These are phyloP conservation scores for Talaromyces sp. DNA, from an alignment of 2,329 filamentous ascomycete genomes.

Conservation along the genomic window DNA sequence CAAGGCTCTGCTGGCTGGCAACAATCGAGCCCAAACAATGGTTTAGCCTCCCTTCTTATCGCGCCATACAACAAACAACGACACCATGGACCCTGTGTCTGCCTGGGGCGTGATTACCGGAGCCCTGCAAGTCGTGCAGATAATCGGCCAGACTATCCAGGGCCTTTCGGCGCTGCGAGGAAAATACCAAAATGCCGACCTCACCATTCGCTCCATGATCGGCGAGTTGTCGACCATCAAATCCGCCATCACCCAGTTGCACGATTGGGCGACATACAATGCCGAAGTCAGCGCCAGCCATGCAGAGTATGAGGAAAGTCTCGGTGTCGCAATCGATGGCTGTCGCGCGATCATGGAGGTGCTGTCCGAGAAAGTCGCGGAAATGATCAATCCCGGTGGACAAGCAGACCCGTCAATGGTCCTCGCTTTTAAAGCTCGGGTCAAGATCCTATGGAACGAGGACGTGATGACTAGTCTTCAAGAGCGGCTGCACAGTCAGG, in stretches of 20 bases:
- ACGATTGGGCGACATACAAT: slow-evolving; percentile 27
- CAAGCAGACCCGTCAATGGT: slow-evolving; percentile 12
- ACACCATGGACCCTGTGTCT: slow-evolving; percentile 28
- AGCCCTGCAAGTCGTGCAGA: slow-evolving; percentile 27
- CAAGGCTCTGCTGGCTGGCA: background rate
- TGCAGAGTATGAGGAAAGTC: slow-evolving; percentile 21
- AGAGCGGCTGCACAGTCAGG: slow-evolving; percentile 29
- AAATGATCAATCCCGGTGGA: slow-evolving; percentile 17
- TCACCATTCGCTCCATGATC: slow-evolving; percentile 32
- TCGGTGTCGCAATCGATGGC: slow-evolving; percentile 30
- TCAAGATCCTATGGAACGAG: slow-evolving; percentile 32
- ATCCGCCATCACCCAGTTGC: slow-evolving; percentile 29
- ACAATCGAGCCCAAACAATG: background rate
- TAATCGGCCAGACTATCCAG: slow-evolving; percentile 27
- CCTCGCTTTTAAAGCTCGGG: slow-evolving; percentile 20
- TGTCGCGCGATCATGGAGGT: slow-evolving; percentile 31
- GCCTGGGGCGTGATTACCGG: slow-evolving; percentile 29
- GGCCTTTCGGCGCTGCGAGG: slow-evolving; percentile 27
- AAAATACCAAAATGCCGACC: slow-evolving; percentile 31
- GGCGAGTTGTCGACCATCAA: slow-evolving; percentile 30
- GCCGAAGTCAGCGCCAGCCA: slow-evolving; percentile 18
- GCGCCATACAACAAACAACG: background rate
- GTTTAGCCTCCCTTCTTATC: background rate
- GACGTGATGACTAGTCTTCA: slow-evolving; percentile 30
- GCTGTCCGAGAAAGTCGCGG: slow-evolving; percentile 27